Evolutionary conservation across 768 basidiomycete species (phyloP).

Genomic region (Kwoniella sp.): DNA sequence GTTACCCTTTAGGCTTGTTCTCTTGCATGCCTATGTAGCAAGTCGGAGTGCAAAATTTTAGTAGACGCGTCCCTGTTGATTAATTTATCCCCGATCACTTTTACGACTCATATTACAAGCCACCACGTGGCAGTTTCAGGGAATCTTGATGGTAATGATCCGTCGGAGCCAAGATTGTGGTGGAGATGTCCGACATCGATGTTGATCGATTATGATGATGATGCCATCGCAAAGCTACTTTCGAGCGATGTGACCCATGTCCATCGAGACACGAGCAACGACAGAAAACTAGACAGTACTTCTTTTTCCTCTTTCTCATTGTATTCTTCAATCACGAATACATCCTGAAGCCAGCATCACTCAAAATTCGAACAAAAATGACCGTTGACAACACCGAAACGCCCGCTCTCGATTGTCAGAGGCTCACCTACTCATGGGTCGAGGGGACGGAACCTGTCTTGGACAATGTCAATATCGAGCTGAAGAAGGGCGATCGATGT

Average conservation of each 20-base stretch:
- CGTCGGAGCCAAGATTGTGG: not conserved
- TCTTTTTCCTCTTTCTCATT: not conserved
- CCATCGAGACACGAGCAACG: not conserved
- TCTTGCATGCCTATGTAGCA: not conserved
- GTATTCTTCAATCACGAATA: no score
- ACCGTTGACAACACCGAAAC: not conserved
- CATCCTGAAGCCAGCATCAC: no score
- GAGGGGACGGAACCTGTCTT: conserved; percentile 57
- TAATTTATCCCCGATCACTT: not conserved
- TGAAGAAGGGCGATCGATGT: conserved; percentile 77
- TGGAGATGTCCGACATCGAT: not conserved
- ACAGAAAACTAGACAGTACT: not conserved
- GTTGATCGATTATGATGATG: not conserved
- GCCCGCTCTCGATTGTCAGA: conserved; percentile 37
- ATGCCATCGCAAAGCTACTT: not conserved
- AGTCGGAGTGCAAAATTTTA: not conserved
- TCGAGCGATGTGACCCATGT: not conserved
- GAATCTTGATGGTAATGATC: not conserved
- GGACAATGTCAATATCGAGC: conserved; percentile 65
- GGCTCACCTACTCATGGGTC: conserved; percentile 34
- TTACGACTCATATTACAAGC: not conserved
- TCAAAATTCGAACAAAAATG: no score
- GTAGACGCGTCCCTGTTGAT: not conserved
- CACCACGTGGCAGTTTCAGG: not conserved
- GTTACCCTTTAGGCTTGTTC: not conserved